Evolutionary conservation across 2,329 filamentous ascomycete species (phyloP).

Genomic region (Rhynchosporium graminicola): DNA sequence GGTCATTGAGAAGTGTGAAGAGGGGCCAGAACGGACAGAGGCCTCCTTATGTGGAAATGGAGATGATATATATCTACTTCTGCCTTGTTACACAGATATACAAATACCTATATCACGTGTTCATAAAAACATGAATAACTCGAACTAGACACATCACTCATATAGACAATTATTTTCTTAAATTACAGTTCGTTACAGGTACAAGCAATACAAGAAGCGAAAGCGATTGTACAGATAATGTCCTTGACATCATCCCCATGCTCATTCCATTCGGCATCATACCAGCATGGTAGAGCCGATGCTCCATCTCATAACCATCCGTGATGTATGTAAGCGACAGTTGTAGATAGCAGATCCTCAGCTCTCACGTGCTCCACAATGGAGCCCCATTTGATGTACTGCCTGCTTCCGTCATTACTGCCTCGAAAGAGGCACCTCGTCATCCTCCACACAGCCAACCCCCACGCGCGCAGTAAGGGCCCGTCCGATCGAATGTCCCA

Average conservation of each 20-base stretch:
- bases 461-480: constrained; percentile 17
- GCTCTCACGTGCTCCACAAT: background rate
- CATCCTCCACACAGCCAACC: constrained; percentile 7
- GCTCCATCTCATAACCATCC: constrained; percentile 11
- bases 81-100: background rate
- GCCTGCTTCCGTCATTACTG: constrained; percentile 4
- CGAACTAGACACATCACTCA: background rate
- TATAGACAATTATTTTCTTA: constrained; percentile 9
- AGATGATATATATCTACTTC: too few relatives aligned
- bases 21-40: too few relatives aligned
- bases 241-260: background rate
- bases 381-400: background rate
- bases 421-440: constrained; percentile 10
- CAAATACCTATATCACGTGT: too few relatives aligned
- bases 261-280: background rate
- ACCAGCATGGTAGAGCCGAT: background rate
- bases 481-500: constrained; percentile 7
- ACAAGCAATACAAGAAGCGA: constrained; percentile 32
- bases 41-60: too few relatives aligned
- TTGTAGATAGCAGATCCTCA: background rate
- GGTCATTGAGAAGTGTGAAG: too few relatives aligned
- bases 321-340: constrained; percentile 12
- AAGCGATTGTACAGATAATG: constrained; percentile 23
- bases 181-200: constrained; percentile 20
- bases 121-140: background rate